A percentile compares a stretch with the other conserved stretches of the same genome.
These are phyloP conservation scores for Agaricales sp. DNA, from an alignment of 1,284 basidiomycete species.

Conservation along the genomic window DNA sequence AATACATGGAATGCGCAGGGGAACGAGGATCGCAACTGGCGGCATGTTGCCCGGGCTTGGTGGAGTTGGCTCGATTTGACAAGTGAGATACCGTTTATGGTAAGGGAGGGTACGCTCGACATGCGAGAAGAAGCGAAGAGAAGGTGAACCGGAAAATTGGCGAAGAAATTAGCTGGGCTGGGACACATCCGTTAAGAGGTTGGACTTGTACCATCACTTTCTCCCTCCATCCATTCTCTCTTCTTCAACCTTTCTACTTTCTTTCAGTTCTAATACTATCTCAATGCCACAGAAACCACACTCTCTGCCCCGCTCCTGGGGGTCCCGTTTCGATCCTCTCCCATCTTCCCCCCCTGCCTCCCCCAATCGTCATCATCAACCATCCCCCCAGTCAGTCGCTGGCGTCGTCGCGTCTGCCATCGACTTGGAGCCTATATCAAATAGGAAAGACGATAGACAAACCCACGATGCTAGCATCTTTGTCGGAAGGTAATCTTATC, in stretches of 20 bases:
- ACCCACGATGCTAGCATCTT: conserved; percentile 71
- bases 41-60: too few relatives aligned
- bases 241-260: too few relatives aligned
- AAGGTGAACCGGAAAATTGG: neutral
- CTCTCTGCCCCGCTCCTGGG: conserved; percentile 41
- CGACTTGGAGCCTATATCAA: too few relatives aligned
- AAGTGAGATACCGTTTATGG: neutral
- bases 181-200: neutral
- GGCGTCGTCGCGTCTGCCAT: too few relatives aligned
- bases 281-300: conserved; percentile 30
- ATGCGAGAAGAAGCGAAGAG: neutral
- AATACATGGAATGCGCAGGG: too few relatives aligned
- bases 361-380: conserved; percentile 11
- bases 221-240: conserved; percentile 15
- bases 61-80: neutral
- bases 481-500: conserved; percentile 53
- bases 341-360: conserved; percentile 23
- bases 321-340: conserved; percentile 55
- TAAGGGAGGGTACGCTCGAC: neutral
- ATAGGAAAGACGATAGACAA: conserved; percentile 31
- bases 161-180: neutral
- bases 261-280: conserved; percentile 11
- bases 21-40: too few relatives aligned
- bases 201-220: conserved; percentile 11
- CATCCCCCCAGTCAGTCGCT: conserved; percentile 14